These are phyloP conservation scores for Lycium ferocissimum DNA, from an alignment of 257 asterid species.

Conservation along the genomic window DNA sequence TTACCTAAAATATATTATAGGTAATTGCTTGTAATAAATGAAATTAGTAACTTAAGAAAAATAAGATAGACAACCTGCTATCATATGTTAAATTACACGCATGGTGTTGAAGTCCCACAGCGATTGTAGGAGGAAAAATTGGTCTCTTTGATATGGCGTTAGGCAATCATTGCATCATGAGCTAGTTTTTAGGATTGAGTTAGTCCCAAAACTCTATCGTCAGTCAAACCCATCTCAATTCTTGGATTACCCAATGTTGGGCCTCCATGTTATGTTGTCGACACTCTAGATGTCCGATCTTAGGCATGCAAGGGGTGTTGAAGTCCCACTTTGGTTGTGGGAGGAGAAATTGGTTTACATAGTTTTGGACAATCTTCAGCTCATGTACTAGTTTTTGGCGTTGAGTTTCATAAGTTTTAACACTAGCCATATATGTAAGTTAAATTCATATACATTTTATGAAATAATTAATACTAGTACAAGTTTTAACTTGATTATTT, in stretches of 20 bases:
- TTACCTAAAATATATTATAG: not conserved
- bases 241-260: not conserved
- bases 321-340: not conserved
- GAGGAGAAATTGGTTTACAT: not conserved
- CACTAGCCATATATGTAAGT: no score
- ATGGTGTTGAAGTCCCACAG: not conserved
- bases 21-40: not conserved
- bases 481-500: not conserved
- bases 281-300: no score
- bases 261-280: not conserved
- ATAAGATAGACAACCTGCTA: not conserved
- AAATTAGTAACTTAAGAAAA: not conserved
- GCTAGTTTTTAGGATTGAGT: not conserved
- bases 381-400: no score
- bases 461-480: not conserved
- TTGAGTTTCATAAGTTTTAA: no score
- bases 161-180: not conserved
- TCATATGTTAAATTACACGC: not conserved
- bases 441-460: not conserved
- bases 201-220: not conserved
- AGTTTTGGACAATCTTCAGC: no score
- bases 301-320: not conserved
- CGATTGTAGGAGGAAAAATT: not conserved
- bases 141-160: not conserved
- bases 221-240: not conserved